Evolutionary conservation across 2,329 filamentous ascomycete genomes (phyloP).

Genomic region (Elsinoe necatrix): DNA sequence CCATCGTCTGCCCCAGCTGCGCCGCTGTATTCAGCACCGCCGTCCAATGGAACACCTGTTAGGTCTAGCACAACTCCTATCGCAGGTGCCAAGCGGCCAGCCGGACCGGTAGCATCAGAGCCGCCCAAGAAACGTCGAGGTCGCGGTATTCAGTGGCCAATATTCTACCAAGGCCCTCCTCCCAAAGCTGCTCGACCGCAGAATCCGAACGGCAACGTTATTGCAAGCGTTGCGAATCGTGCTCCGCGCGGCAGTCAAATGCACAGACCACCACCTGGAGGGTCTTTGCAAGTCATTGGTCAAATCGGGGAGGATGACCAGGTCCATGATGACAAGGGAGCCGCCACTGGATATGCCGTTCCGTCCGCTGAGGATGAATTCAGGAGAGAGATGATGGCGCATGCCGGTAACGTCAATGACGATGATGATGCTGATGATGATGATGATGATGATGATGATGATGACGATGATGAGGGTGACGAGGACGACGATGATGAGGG

Average conservation of each 20-base stretch:
- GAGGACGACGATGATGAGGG: background rate
- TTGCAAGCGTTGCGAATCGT: background rate
- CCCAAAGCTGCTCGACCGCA: background rate
- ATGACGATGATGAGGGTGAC: background rate
- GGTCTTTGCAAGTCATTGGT: background rate
- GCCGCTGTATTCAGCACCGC: background rate
- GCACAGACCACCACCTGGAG: conserved; percentile 4
- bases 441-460: background rate
- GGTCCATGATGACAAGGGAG: background rate
- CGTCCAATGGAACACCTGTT: background rate
- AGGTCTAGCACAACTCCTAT: background rate
- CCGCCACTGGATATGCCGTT: background rate
- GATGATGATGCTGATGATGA: background rate
- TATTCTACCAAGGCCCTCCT: conserved; percentile 10
- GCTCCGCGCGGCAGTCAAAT: conserved; percentile 1
- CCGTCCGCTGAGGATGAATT: background rate
- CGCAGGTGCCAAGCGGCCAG: background rate
- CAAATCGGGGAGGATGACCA: background rate
- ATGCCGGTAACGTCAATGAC: background rate
- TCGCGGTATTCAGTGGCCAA: conserved; percentile 6
- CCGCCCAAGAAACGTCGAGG: background rate
- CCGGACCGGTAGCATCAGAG: background rate
- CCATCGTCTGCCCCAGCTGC: background rate
- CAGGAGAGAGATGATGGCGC: conserved; percentile 2
- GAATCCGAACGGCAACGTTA: background rate